Base-by-base conservation (phyloP, 768 basidiomycete genomes). In the Asterophora lycoperdoides region DNA sequence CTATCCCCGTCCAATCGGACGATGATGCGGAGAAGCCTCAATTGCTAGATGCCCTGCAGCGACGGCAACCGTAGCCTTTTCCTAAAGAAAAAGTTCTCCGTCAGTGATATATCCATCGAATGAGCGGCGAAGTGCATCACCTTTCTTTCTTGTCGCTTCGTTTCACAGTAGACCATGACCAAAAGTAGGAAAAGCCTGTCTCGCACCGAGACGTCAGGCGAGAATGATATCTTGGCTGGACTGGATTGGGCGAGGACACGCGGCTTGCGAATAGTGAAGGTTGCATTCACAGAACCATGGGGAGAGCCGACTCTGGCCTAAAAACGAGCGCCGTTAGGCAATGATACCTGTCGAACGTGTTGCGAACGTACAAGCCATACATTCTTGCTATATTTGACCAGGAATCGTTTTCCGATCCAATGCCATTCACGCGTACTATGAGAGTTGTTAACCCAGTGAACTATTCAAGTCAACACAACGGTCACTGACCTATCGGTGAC, bases 351-450 rank as follows among this genome's bases (percentile, higher is more conserved):
- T 8, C 15, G 2, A 26, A 8, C 20, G 14, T 17, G 4, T 11
- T 9, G n/a, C 15, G 10, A n/a, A 4, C 48, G n/a, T 35, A 50
- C 49, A 14, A 10, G n/a, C 49, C 49, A 50, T 9, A n/a, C 6
- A 34, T 32, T 20, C 11, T 40, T 13, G 17, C 40, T 26, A 17
- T 44, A 50, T 14, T 50, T 44, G 11, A 50, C 49, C 18, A 30
- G 33, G 23, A 44, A 50, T 9, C 26, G 26, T 20, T 32, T 29
- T 8, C 23, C 37, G 5, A 36, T 38, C 49, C 49, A 50, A 4
- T 14, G 36, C 49, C 49, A 50, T 44, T 44, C 43, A 19, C 49
- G 35, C 19, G 36, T 34, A 14, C 49, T 50, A n/a, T 1, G n/a
- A 40, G 26, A 23, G 10, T 34, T 13, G 23, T 23, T 15, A 26